Base-by-base conservation (phyloP, 2,329 filamentous ascomycete genomes). In the Colletotrichum magnum region DNA sequence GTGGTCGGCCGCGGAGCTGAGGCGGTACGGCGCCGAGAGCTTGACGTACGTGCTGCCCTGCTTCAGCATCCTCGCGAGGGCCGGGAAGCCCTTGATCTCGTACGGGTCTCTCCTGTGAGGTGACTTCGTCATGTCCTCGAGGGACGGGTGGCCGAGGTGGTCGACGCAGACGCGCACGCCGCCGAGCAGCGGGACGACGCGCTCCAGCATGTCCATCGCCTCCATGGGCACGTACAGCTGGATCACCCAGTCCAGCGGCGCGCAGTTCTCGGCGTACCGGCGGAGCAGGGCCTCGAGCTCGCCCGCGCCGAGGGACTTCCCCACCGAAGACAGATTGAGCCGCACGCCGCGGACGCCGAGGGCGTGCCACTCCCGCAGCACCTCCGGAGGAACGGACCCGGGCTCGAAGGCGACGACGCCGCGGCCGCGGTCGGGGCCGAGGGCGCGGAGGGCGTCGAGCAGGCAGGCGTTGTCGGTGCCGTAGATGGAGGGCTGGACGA, bases 401-500 rank as follows among this genome's bases (percentile, higher is more conserved):
- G 88, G 85, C 64, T 90, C 86, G 72, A 91, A 85, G 6, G 83
- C 81, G 3, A 91, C 86, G 6, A 91, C 85, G 2, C 83, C 89
- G 52, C 89, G 80, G 7, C 83, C 88, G 47, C 82, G 80, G 15
- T 76, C 74, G 0, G 85, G 81, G 0, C 88, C 88, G 2, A 91
- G 75, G 12, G 75, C 75, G 6, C 76, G 74, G 13, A 91, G 79
- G 0, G 87, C 87, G 51, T 88, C 84, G 13, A 91, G 80, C 4
- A 90, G 78, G 73, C 87, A 90, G 0, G 83, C 80, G 73, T 92
- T 91, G 77, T 91, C 88, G 60, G 82, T 79, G 26, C 86, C 88
- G 75, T 91, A 91, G 59, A 89, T 87, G 16, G 87, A 90, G 1
- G 88, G 88, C 72, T 91, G 89, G 3, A 89, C 85, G 12, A 91